Base-by-base conservation (phyloP, 495 filamentous ascomycete species). In the Baudoinia panamericana region DNA sequence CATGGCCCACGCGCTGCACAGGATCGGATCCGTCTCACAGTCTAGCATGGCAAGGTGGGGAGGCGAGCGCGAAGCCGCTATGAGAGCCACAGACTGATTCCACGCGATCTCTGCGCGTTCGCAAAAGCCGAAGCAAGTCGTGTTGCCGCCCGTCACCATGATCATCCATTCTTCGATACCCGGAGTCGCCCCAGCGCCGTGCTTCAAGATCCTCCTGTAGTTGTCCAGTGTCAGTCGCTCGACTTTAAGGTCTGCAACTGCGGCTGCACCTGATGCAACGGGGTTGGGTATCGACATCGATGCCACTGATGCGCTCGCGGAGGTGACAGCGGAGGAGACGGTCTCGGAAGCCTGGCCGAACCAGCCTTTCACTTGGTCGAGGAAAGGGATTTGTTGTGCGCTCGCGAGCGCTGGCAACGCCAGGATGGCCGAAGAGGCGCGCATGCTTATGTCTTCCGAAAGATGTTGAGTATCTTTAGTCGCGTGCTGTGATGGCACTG, bases 1-100 rank as follows among this genome's bases (percentile, higher is more conserved):
- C 37, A 79, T 73, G 32, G 75, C 75, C 87, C 84, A 92, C 37
- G 66, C 61, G 54, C 84, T 76, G 71, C 87, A 95, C 23, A 95
- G 78, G 24, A 90, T 68, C 29, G 71, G 70, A 51, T 87, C 65
- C 39, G 70, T 56, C 39, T 95, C 87, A 56, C 87, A 95, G 65
- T 92, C 71, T 51, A 93, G 51, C 46, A 71, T 62, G 29, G 66
- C 86, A 30, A 88, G 71, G 45, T 82, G 67, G 9, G 84, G 86
- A 10, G 79, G 56, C 32, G 72, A 72, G 8, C 75, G 70, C 36
- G 75, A 68, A 10, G 67, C 66, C 26, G 80, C 66, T 58, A 92
- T 76, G 42, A 81, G 65, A 21, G 67, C 59, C 3, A 76, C 74
- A 33, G 82, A 75, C 64, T 86, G 72, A 48, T 76, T 75, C 61